A percentile compares a stretch with the other conserved stretches of the same genome.
phyloP scores from a whole-genome alignment of 495 filamentous ascomycete species.

The Ramalina intermedia region DNA sequence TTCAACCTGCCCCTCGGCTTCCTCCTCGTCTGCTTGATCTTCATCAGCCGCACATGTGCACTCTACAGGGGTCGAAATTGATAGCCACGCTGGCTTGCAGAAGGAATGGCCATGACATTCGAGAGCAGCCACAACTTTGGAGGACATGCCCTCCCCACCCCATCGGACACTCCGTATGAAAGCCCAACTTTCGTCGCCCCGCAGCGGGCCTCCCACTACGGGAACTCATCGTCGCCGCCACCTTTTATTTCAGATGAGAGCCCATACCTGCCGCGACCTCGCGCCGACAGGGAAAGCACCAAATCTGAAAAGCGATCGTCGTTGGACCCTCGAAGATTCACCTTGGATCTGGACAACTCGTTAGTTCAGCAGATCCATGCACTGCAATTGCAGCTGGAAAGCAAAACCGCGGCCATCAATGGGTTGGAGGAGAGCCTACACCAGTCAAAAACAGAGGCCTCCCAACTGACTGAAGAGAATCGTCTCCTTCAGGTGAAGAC shows the following conservation, averaged over 20 bases:
- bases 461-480: conserved; percentile 45
- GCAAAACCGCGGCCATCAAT: conserved; percentile 71
- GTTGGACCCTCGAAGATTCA: conserved; percentile 81
- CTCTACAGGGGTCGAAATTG: no score
- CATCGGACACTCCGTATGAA: conserved; percentile 50
- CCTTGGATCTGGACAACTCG: conserved; percentile 86
- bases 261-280: conserved; percentile 18
- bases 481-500: conserved; percentile 54
- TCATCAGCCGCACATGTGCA: no score
- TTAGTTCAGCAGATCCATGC: conserved; percentile 87
- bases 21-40: no score
- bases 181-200: conserved; percentile 40
- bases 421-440: conserved; percentile 64
- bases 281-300: conserved; percentile 24
- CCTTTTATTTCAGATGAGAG: conserved; percentile 40
- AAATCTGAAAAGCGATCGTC: conserved; percentile 64
- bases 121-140: conserved; percentile 11
- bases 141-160: conserved; percentile 43
- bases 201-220: conserved; percentile 35
- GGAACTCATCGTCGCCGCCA: conserved; percentile 53
- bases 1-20: no score
- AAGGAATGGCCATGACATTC: conserved; percentile 7
- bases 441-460: conserved; percentile 55
- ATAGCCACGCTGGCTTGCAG: no score
- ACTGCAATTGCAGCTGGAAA: conserved; percentile 75